phyloP scores from a whole-genome alignment of 2,329 filamentous ascomycete genomes.

The Triangularia setosa region DNA sequence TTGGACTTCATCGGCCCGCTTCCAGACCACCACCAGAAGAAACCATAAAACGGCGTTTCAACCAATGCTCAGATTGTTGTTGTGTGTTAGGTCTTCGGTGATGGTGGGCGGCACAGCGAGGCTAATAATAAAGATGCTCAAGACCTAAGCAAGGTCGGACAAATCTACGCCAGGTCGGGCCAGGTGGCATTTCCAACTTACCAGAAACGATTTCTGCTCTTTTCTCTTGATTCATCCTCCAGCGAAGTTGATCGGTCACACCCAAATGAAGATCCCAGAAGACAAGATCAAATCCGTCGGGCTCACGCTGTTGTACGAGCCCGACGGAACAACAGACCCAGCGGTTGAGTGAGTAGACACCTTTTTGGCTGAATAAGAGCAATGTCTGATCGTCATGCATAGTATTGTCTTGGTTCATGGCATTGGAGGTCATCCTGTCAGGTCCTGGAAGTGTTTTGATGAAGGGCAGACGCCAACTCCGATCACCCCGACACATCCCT shows the following conservation, averaged over 20 bases:
- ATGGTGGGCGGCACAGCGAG: conserved; percentile 9
- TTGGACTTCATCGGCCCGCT: conserved; percentile 18
- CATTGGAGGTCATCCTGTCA: conserved; percentile 32
- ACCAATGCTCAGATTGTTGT: background rate
- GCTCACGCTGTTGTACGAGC: conserved; percentile 33
- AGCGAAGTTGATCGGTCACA: background rate
- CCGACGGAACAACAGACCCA: conserved; percentile 28
- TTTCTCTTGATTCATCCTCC: background rate
- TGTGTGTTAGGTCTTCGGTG: background rate
- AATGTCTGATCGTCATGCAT: background rate
- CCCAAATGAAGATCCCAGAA: conserved; percentile 28
- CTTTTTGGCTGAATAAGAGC: background rate
- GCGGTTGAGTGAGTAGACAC: conserved; percentile 30
- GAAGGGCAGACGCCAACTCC: conserved; percentile 15
- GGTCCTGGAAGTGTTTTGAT: conserved; percentile 27
- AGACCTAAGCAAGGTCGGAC: background rate
- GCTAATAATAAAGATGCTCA: conserved; percentile 14
- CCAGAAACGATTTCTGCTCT: background rate
- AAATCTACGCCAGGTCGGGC: background rate
- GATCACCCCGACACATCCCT: conserved; percentile 11
- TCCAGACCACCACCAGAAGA: conserved; percentile 9
- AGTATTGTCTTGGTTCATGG: conserved; percentile 34
- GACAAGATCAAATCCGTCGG: conserved; percentile 29
- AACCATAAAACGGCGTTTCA: conserved; percentile 18
- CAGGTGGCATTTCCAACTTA: background rate